Conservation (phyloP, 2,329 filamentous ascomycete species). For the Paraphaeosphaeria sporulosa region DNA sequence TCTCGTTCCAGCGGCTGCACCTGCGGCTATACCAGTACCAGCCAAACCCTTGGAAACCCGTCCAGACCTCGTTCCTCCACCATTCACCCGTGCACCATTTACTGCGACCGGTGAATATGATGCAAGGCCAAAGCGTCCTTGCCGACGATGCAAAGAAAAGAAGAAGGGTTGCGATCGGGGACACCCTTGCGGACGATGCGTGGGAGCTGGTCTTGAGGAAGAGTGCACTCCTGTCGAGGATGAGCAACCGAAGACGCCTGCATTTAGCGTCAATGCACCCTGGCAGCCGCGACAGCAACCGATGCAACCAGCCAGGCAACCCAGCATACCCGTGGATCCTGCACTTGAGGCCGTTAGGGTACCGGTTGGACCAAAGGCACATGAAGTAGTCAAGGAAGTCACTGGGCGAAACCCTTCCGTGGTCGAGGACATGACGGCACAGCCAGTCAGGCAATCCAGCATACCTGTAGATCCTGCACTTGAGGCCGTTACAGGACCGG, state of each 20-base stretch:
- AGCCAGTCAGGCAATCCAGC: not conserved
- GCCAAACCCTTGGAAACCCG: not conserved
- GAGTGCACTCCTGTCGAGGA: slow-evolving; percentile 24
- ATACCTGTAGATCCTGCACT: slow-evolving; percentile 8
- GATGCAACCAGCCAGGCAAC: not conserved
- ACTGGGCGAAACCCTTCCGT: not conserved
- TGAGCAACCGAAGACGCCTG: slow-evolving; percentile 1
- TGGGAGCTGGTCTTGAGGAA: slow-evolving; percentile 26
- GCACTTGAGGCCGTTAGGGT: not conserved
- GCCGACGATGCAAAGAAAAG: slow-evolving; percentile 33
- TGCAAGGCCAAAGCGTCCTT: slow-evolving; percentile 10
- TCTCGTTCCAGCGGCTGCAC: not conserved
- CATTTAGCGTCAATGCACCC: not conserved
- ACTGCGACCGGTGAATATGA: not conserved
- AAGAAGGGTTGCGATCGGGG: slow-evolving; percentile 37
- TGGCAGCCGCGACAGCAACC: not conserved
- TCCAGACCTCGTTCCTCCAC: slow-evolving; percentile 1
- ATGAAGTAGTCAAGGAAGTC: not conserved
- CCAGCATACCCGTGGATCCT: slow-evolving; percentile 5
- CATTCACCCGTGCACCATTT: not conserved
- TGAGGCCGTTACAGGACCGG: not conserved
- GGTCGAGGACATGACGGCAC: not conserved
- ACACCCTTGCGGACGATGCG: slow-evolving; percentile 34
- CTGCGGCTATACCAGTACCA: not conserved
- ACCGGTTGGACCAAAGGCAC: not conserved